Evolutionary conservation across 495 filamentous ascomycete species (phyloP), one percentile per base, ranked within the genome.

Genomic region (Neurospora tetraspora): DNA sequence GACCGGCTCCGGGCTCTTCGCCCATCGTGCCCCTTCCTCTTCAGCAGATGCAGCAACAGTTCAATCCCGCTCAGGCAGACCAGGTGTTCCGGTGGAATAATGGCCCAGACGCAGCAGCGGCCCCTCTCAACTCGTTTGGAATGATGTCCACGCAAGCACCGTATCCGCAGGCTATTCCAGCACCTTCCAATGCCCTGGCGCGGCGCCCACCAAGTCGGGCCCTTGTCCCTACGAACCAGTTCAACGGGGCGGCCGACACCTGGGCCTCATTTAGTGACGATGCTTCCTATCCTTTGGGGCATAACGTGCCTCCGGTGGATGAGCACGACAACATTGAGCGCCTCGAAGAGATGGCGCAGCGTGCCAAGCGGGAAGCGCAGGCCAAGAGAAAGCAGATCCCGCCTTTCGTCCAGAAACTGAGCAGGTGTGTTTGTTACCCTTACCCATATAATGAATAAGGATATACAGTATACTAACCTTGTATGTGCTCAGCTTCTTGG

Each of bases 351-450:
- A 90, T 86, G 78, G 94, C 93, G 12, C 78, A 88, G 73, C 80
- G 87, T 68, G 94, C 94, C 18, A 96, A 95, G 84, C 87, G 89
- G 77, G 94, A 97, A 34, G 90, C 93, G 4, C 90, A 92, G 81
- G 85, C 90, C 3, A 97, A 97, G 79, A 84, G 93, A 73, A 98
- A 97, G 82, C 92, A 94, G 77, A 98, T 99, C 42, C 96, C 96
- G 3, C 96, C 96, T 12, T 99, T 99, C 82, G 93, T 99, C 11
- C 96, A 98, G 81, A 99, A 99, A 80, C 82, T 99, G 73, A 97
- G 94, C 90, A 98, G 96, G 96, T 97, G 87, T 16, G 75, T 68
- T 5, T 61, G 12, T 31, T 18, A 39, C 69, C 23, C 36, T 23
- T 37, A 65, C 5, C 37, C 27, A 31, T 31, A n/a, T n/a, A n/a